These are phyloP conservation scores for Ceriops tagal DNA, from an alignment of 345 rosid genomes.

Conservation along the genomic window DNA sequence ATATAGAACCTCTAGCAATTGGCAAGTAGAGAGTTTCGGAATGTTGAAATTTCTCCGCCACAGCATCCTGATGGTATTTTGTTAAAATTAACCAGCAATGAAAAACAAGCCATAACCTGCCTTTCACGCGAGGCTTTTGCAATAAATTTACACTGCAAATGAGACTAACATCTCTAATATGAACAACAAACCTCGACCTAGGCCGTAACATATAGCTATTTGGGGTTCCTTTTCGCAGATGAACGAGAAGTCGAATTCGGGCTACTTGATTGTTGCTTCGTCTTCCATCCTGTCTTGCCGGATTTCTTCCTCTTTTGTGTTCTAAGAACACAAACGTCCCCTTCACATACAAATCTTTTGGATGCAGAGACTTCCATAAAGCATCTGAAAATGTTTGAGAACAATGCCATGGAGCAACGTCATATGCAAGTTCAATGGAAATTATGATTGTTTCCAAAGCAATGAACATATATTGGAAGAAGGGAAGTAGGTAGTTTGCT, in stretches of 20 bases:
- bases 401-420: slow-evolving; percentile 2
- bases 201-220: background rate
- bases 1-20: too few relatives aligned
- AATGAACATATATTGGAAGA: background rate
- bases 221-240: background rate
- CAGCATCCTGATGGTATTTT: too few relatives aligned
- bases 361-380: background rate
- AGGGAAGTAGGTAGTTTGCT: background rate
- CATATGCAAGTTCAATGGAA: background rate
- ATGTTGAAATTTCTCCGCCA: too few relatives aligned
- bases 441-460: background rate
- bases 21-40: too few relatives aligned
- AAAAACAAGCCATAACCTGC: too few relatives aligned
- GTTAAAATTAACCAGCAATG: too few relatives aligned
- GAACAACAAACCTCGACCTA: too few relatives aligned
- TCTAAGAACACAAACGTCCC: slow-evolving; percentile 14
- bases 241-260: background rate
- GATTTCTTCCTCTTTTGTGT: background rate
- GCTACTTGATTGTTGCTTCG: background rate
- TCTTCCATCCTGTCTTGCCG: background rate
- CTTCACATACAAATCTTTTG: slow-evolving; percentile 9
- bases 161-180: too few relatives aligned
- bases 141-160: too few relatives aligned
- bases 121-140: too few relatives aligned
- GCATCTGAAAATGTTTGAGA: slow-evolving; percentile 3